These are phyloP conservation scores for Fagopyrum esculentum DNA, from an alignment of 148 eudicot species.

Conservation along the genomic window DNA sequence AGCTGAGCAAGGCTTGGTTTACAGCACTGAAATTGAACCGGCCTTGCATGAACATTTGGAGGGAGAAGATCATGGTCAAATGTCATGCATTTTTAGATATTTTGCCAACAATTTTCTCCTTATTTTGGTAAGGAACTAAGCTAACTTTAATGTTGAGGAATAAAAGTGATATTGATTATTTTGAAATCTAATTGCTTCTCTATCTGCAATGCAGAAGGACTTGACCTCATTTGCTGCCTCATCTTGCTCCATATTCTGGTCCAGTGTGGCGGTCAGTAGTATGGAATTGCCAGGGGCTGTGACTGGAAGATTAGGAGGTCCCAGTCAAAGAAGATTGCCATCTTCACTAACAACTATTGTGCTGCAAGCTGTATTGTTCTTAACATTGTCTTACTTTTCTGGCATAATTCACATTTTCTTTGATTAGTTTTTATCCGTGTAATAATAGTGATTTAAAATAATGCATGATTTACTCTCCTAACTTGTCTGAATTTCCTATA, in stretches of 20 bases:
- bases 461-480: background rate
- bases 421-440: background rate
- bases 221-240: constrained; percentile 51
- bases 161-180: background rate
- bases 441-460: no score
- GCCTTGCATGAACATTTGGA: constrained; percentile 21
- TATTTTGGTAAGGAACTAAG: constrained; percentile 48
- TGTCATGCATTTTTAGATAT: constrained; percentile 31
- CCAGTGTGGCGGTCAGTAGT: constrained; percentile 28
- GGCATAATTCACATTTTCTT: constrained; percentile 1
- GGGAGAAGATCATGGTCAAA: constrained; percentile 19
- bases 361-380: constrained; percentile 70
- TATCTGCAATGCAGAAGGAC: constrained; percentile 47
- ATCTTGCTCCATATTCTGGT: constrained; percentile 68
- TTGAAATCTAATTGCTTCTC: background rate
- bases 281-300: constrained; percentile 54
- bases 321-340: constrained; percentile 80
- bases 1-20: constrained; percentile 20
- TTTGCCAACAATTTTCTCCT: constrained; percentile 33
- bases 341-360: constrained; percentile 52
- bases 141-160: constrained; percentile 2
- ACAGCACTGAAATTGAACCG: constrained; percentile 19
- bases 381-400: constrained; percentile 6
- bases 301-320: constrained; percentile 89
- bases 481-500: background rate